Evolutionary conservation across 2,329 filamentous ascomycete species (phyloP).

Genomic region (Madurella mycetomatis): DNA sequence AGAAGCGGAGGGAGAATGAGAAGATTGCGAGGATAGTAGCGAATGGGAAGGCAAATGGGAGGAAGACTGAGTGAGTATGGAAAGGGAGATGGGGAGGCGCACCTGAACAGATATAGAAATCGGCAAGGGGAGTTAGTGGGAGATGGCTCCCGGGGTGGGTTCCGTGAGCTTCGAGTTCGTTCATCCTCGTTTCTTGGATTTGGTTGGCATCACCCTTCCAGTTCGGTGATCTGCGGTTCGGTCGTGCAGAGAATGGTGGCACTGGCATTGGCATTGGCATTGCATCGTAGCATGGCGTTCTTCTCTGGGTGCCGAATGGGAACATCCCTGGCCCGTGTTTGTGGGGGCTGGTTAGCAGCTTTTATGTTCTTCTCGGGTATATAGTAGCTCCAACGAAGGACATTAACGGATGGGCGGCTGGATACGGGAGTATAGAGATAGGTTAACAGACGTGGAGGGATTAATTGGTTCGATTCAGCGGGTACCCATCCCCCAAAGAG

Average conservation of each 20-base stretch:
- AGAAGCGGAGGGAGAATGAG: constrained; percentile 55
- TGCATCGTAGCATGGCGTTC: constrained; percentile 12
- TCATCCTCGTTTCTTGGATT: background rate
- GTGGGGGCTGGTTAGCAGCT: background rate
- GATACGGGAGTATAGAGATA: background rate
- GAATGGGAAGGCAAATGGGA: constrained; percentile 24
- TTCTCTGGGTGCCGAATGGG: background rate
- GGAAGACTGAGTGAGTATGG: constrained; percentile 6
- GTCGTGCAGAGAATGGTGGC: background rate
- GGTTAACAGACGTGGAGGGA: background rate
- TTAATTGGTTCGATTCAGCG: no score
- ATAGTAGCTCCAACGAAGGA: background rate
- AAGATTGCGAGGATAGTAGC: constrained; percentile 13
- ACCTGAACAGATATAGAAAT: background rate
- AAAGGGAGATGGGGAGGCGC: background rate
- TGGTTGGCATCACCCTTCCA: background rate
- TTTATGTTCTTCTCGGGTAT: background rate
- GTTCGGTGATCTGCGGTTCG: background rate
- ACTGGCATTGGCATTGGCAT: constrained; percentile 11
- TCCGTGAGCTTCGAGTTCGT: background rate
- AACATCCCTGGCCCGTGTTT: background rate
- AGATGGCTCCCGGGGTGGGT: no score
- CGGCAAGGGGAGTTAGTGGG: no score
- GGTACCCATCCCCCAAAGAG: no score
- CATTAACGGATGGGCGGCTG: background rate